Evolutionary conservation across 306 rosid species (phyloP), one percentile per base, ranked within the genome.

Genomic region (Acacia acuminata): DNA sequence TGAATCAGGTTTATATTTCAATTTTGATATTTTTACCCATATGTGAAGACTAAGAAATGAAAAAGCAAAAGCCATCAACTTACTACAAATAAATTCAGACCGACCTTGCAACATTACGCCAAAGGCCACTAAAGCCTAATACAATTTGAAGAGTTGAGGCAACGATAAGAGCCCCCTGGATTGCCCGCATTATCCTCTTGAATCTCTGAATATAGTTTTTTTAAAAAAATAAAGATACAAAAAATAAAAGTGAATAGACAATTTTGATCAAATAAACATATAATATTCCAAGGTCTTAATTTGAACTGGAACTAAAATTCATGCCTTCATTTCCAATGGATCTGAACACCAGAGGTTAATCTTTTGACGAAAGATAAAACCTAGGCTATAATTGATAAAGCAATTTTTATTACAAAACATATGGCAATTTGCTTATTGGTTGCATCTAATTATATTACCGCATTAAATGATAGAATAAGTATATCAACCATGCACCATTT

Each of bases 111-210:
- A 93, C 98, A 78, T 93, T 96, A 64, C 98, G 98, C 99, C 99
- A 96, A 34, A 96, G 98, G 86, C 99, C 99, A 81, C 99, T 96
- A 88, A 96, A 96, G 83, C 99, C 99, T 48, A 96, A 87, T 87
- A 96, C 96, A 84, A 96, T 96, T 88, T 96, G 99, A 88, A 96
- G 98, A 83, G 98, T 93, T 82, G 99, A 96, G 73, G 99, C 98
- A 78, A 96, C 90, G 83, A 96, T 93, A 78, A 96, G 93, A 79
- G 99, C 89, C 45, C 99, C 99, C 83, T 96, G 99, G 79, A 93
- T 92, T 15, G 99, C 98, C 81, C 96, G 90, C 99, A 96, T 96
- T 87, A 85, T 96, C 91, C 83, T 91, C 88, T 91, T 92, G 80
- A 96, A 96, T 90, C 73, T 93, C 99, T 96, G 94, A 77, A 86